Base-by-base conservation (phyloP, 192 early-diverging fungal genomes). In the Chytriomyces confervae region DNA sequence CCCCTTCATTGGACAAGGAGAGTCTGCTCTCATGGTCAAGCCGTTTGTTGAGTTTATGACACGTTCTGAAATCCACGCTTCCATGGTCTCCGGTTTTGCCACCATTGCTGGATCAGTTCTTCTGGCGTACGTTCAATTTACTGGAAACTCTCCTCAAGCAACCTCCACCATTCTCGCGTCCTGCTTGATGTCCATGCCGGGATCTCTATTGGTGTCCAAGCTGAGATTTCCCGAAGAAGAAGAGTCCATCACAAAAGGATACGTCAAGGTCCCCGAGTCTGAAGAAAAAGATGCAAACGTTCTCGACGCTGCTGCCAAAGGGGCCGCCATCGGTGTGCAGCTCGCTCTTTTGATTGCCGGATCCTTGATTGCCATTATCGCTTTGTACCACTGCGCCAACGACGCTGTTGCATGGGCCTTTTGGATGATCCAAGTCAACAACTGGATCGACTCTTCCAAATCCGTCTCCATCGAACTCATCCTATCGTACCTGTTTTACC, bases 131-230 rank as follows among this genome's bases (percentile, higher is more conserved):
- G 86, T 92, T 69, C 77, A 84, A 6, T 83, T 81, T 27, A 82
- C 94, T 80, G 93, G 93, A 51, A 66, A 77, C 66, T 68, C 63
- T 11, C 62, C 61, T 18, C 20, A 9, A 69, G 90, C 92, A 9
- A 70, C 67, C 60, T 82, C 86, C 7, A 84, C 89, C 77, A 81
- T 97, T 65, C 89, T 97, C 75, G 93, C 94, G 1, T 89, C 93
- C 23, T 95, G 94, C 81, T 84, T 95, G 86, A 95, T 96, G 94
- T 96, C 95, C 27, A 91, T 97, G 29, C 95, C 95, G 1, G 91
- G 91, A 72, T 91, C 92, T 16, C 78, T 97, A 64, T 88, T 92
- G 51, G 85, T 95, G 67, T 92, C 93, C 84, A 97, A 97, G 88
- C 82, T 97, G 77, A 87, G 92, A 47, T 91, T 91, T 70, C 95